Conservation (phyloP, 805 yeast species). For the Saccharomycopsis fibuligera region DNA sequence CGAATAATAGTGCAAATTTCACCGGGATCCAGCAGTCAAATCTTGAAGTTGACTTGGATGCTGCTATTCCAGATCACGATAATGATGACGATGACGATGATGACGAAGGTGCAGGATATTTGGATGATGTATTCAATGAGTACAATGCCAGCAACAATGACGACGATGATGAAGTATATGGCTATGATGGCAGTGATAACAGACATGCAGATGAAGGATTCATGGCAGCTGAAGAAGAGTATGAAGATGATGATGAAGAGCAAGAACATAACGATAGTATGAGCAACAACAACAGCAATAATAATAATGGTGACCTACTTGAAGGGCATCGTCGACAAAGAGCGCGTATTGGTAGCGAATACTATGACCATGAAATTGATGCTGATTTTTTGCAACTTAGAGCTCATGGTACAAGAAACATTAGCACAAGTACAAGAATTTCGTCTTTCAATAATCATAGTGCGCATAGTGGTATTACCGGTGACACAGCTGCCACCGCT, state of each 20-base stretch:
- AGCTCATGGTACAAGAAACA: constrained; percentile 10
- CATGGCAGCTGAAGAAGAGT: constrained; percentile 19
- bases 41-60: constrained; percentile 26
- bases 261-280: neutral
- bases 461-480: no score
- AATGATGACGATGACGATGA: constrained; percentile 1
- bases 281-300: neutral
- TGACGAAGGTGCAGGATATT: constrained; percentile 5
- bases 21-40: constrained; percentile 18
- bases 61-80: constrained; percentile 24
- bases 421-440: constrained; percentile 19
- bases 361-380: constrained; percentile 2
- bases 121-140: constrained; percentile 1
- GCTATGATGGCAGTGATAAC: constrained; percentile 7
- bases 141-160: neutral
- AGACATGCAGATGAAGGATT: constrained; percentile 9
- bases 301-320: neutral
- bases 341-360: neutral
- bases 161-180: constrained; percentile 18
- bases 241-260: constrained; percentile 9
- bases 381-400: constrained; percentile 6
- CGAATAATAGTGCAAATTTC: constrained; percentile 1
- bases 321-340: constrained; percentile 1
- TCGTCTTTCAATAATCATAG: constrained; percentile 18
- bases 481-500: no score